phyloP scores from a whole-genome alignment of 345 rosid genomes.

The Dovyalis caffra region DNA sequence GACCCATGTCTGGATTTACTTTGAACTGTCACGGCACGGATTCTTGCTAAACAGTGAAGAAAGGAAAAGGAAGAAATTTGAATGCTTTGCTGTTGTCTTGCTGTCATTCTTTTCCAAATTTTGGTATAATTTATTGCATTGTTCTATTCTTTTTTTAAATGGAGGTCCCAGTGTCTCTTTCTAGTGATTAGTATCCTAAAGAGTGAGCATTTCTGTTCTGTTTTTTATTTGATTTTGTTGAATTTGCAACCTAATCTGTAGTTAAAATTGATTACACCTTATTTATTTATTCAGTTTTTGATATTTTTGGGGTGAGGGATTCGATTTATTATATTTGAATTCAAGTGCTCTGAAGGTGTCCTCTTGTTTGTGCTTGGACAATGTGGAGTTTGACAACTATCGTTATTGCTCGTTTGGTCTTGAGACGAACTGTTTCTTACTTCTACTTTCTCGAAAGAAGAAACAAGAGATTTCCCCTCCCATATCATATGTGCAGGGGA shows the following conservation, averaged over 20 bases:
- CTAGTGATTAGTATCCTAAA: not conserved
- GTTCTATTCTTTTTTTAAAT: not conserved
- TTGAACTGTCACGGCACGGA: too few relatives aligned
- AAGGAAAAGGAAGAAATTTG: not conserved
- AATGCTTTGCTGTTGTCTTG: not conserved
- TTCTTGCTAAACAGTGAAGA: too few relatives aligned
- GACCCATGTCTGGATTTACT: not conserved
- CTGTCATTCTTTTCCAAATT: not conserved
- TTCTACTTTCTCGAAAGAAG: not conserved
- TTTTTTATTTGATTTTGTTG: not conserved
- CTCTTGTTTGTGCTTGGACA: not conserved
- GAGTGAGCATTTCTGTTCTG: not conserved
- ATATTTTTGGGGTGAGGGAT: too few relatives aligned
- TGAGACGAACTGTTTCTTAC: not conserved
- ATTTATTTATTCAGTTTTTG: too few relatives aligned
- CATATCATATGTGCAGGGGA: not conserved
- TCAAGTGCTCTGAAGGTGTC: not conserved
- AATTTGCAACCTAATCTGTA: too few relatives aligned
- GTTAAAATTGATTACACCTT: too few relatives aligned
- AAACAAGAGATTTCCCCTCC: not conserved
- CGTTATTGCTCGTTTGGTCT: slow-evolving; percentile 2
- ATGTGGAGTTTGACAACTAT: not conserved
- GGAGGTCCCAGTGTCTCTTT: not conserved
- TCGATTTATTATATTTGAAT: too few relatives aligned
- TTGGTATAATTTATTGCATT: not conserved